Percentiles rank a stretch among this genome's conserved stretches.
These are phyloP conservation scores for Globisporangium mamillatum DNA, from an alignment of 352 stramenopile species.

Conservation along the genomic window DNA sequence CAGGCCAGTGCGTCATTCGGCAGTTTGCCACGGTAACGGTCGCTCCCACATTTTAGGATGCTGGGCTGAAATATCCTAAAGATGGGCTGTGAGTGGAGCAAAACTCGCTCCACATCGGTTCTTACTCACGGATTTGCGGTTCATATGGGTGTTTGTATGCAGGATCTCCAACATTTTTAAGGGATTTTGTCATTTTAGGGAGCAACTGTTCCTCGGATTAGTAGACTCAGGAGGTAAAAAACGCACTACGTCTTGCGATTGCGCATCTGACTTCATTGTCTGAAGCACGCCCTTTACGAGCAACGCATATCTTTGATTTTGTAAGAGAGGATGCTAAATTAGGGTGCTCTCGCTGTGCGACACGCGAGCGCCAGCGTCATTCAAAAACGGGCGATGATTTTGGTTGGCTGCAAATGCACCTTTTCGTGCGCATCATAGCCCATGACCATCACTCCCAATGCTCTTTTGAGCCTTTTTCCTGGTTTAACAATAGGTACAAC, in stretches of 20 bases:
- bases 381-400: background rate
- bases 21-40: background rate
- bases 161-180: background rate
- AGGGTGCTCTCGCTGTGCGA: background rate
- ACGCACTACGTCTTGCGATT: background rate
- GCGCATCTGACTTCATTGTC: slow-evolving; percentile 1
- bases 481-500: slow-evolving; percentile 15
- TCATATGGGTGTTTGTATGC: background rate
- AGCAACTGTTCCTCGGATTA: background rate
- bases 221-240: background rate
- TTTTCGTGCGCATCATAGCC: slow-evolving; percentile 15
- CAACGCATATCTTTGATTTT: background rate
- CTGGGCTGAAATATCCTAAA: background rate
- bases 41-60: background rate
- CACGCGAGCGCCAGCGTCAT: slow-evolving; percentile 6
- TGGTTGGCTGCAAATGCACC: slow-evolving; percentile 12
- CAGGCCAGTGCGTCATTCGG: background rate
- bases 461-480: background rate
- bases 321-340: background rate
- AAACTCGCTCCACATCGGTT: background rate
- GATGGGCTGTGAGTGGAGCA: background rate
- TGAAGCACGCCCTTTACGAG: background rate
- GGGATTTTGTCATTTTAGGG: background rate
- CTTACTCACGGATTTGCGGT: background rate
- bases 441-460: background rate